Evolutionary conservation across 257 asterid genomes (phyloP).

Genomic region (Leptodermis oblonga): DNA sequence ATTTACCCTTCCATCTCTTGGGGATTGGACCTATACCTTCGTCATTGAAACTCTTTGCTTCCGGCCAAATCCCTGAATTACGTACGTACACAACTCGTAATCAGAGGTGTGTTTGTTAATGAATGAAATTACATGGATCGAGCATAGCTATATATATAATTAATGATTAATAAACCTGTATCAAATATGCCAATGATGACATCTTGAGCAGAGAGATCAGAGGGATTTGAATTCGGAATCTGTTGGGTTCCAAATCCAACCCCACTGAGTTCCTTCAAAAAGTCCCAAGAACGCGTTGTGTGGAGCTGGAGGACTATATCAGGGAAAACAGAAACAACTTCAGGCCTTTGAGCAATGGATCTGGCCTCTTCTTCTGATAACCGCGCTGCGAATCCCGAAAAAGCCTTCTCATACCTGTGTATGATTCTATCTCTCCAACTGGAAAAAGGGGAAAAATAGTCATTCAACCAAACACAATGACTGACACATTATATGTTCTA

Average conservation of each 20-base stretch:
- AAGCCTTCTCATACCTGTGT: not conserved
- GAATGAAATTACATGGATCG: not conserved
- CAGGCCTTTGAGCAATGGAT: slow-evolving; percentile 6
- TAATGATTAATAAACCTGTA: not conserved
- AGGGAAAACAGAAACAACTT: not conserved
- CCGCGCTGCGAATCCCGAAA: not conserved
- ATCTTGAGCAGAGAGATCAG: slow-evolving; percentile 5
- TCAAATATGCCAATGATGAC: not conserved
- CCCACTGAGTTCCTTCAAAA: not conserved
- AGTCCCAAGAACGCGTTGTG: not conserved
- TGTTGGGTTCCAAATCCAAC: not conserved
- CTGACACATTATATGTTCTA: no score
- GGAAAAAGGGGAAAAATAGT: not conserved
- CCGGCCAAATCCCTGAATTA: slow-evolving; percentile 92
- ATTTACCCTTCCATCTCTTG: slow-evolving; percentile 71
- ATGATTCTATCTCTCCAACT: not conserved
- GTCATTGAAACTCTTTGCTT: slow-evolving; percentile 74
- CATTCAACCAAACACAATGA: not conserved
- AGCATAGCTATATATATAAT: no score
- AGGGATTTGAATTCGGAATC: not conserved
- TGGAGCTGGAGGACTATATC: not conserved
- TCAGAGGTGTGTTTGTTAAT: not conserved
- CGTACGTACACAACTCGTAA: not conserved
- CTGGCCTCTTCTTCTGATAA: not conserved
- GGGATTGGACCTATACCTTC: slow-evolving; percentile 60